phyloP scores from a whole-genome alignment of 768 basidiomycete genomes.

The Boletus rubropictus region DNA sequence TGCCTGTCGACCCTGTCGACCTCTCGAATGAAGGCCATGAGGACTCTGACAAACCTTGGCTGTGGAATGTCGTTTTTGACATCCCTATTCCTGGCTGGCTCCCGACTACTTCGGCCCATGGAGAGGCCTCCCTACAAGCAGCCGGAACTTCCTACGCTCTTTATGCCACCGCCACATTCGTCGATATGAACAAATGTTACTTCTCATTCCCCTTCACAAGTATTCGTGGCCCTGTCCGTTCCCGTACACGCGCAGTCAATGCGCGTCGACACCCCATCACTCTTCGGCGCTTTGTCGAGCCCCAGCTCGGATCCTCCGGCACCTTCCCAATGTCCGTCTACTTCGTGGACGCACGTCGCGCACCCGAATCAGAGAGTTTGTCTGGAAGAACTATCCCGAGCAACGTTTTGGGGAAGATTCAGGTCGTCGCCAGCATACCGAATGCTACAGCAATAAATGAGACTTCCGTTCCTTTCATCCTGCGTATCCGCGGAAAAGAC shows the following conservation, averaged over 20 bases:
- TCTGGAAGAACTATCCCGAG: conserved; percentile 37
- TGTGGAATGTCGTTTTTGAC: conserved; percentile 77
- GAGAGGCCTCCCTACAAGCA: conserved; percentile 36
- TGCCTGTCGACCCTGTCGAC: conserved; percentile 44
- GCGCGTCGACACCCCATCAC: conserved; percentile 39
- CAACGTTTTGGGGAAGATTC: conserved; percentile 55
- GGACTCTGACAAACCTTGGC: conserved; percentile 46
- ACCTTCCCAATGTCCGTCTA: conserved; percentile 36
- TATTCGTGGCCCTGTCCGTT: conserved; percentile 53
- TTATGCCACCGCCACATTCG: conserved; percentile 59
- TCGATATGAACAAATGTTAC: conserved; percentile 39
- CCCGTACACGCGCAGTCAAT: conserved; percentile 37
- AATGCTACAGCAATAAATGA: conserved; percentile 44
- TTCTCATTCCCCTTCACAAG: conserved; percentile 44
- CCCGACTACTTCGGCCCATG: conserved; percentile 52
- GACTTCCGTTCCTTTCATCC: conserved; percentile 44
- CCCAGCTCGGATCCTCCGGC: conserved; percentile 32
- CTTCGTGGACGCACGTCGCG: conserved; percentile 37
- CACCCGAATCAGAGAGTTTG: conserved; percentile 11
- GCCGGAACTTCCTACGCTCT: conserved; percentile 62
- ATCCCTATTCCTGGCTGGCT: conserved; percentile 89
- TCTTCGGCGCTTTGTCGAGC: conserved; percentile 50
- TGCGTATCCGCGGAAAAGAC: conserved; percentile 56
- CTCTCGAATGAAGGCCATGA: conserved; percentile 62
- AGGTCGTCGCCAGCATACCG: conserved; percentile 61